These are phyloP conservation scores for Massarina eburnea DNA, from an alignment of 2,329 filamentous ascomycete genomes.

Conservation along the genomic window DNA sequence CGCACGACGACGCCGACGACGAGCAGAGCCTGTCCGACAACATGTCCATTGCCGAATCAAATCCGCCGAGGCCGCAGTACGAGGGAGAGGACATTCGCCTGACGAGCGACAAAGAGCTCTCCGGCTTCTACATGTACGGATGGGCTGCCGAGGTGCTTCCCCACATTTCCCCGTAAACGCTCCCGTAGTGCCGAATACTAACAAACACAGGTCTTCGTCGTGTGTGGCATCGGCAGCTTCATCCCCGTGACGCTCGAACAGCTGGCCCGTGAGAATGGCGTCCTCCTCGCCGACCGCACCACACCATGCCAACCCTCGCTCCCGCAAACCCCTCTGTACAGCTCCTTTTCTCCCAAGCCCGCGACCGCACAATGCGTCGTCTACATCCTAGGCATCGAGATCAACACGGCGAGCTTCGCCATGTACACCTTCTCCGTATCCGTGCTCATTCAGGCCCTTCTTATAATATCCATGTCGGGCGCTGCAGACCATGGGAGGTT, in stretches of 20 bases:
- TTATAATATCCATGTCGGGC: conserved; percentile 95
- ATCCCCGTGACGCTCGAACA: conserved; percentile 95
- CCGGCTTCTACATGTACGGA: conserved; percentile 94
- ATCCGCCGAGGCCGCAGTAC: conserved; percentile 57
- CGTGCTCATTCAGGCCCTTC: conserved; percentile 81
- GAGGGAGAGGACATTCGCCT: conserved; percentile 83
- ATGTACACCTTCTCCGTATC: conserved; percentile 98
- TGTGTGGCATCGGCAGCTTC: conserved; percentile 84
- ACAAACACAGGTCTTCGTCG: conserved; percentile 70
- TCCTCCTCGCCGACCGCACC: conserved; percentile 74
- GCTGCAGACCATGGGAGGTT: conserved; percentile 89
- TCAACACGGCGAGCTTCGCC: conserved; percentile 95
- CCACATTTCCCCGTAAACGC: not conserved
- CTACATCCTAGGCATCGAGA: conserved; percentile 75
- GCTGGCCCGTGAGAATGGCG: conserved; percentile 87
- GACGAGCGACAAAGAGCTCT: conserved; percentile 83
- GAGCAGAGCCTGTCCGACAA: conserved; percentile 42
- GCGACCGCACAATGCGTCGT: conserved; percentile 71
- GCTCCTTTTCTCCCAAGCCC: conserved; percentile 24
- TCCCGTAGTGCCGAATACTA: conserved; percentile 5
- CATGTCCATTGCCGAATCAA: conserved; percentile 38
- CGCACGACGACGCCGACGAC: conserved; percentile 48
- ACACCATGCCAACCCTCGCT: conserved; percentile 73
- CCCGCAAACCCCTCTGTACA: conserved; percentile 44
- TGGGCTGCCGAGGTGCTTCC: conserved; percentile 76